phyloP scores from a whole-genome alignment of 108 stramenopile species.

The Pseudonitzschia multistriata region DNA sequence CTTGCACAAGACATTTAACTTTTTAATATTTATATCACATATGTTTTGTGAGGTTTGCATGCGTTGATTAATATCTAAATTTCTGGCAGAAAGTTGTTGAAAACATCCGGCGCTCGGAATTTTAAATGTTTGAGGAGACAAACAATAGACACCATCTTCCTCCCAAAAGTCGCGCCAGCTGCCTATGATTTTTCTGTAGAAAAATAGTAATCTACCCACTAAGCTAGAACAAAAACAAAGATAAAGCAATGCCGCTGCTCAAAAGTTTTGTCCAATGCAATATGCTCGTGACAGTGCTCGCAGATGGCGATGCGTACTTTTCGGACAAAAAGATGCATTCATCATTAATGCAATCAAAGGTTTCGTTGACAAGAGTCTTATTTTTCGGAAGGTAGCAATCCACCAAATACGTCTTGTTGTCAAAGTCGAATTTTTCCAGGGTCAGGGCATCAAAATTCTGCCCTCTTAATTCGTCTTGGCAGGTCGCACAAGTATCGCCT shows the following conservation, averaged over 20 bases:
- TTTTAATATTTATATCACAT: too few species aligned
- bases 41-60: too few species aligned
- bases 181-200: too few species aligned
- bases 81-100: too few species aligned
- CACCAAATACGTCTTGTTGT: not conserved
- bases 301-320: not conserved
- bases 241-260: not conserved
- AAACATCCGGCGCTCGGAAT: too few species aligned
- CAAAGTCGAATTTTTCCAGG: not conserved
- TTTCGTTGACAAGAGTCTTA: not conserved
- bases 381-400: slow-evolving; percentile 8
- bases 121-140: too few species aligned
- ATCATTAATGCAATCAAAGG: slow-evolving; percentile 1
- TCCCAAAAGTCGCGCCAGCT: too few species aligned
- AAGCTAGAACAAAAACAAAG: not conserved
- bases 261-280: not conserved
- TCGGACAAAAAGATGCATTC: slow-evolving; percentile 7
- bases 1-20: too few species aligned
- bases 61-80: too few species aligned
- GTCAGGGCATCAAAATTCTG: not conserved
- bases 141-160: too few species aligned
- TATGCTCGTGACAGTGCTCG: not conserved
- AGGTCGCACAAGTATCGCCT: not conserved
- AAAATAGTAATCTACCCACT: too few species aligned
- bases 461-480: slow-evolving; percentile 3